phyloP scores from a whole-genome alignment of 2,329 filamentous ascomycete genomes.

The Aspergillus novofumigatus region DNA sequence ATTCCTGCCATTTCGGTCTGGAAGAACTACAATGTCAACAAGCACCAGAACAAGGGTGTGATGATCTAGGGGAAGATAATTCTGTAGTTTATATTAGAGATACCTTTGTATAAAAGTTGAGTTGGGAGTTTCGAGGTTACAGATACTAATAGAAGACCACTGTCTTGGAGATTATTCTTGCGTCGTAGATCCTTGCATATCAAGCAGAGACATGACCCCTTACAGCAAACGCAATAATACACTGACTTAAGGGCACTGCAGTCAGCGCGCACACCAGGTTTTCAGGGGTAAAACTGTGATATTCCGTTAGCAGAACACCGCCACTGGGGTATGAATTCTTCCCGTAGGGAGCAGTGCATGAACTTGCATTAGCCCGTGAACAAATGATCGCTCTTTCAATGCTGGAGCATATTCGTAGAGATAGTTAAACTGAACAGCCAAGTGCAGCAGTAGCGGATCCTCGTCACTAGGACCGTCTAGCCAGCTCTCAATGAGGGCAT shows the following conservation, averaged over 20 bases:
- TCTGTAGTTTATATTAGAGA: neutral
- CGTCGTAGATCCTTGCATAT: too few relatives aligned
- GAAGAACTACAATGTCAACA: conserved; percentile 38
- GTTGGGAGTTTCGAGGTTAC: neutral
- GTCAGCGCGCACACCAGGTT: too few relatives aligned
- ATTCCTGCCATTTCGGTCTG: conserved; percentile 34
- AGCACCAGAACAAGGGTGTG: conserved; percentile 38
- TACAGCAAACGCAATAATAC: too few relatives aligned
- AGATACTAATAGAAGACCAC: neutral
- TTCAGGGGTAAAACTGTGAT: too few relatives aligned
- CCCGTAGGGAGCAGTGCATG: too few relatives aligned
- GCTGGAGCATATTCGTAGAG: conserved; percentile 14
- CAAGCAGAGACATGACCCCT: too few relatives aligned
- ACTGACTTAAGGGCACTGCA: too few relatives aligned
- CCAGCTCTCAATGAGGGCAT: conserved; percentile 17
- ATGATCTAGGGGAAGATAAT: conserved; percentile 14
- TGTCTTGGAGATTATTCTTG: too few relatives aligned
- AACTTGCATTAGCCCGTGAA: too few relatives aligned
- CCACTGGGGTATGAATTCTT: too few relatives aligned
- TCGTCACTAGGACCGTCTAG: conserved; percentile 7
- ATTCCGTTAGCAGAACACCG: too few relatives aligned
- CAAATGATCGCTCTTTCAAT: conserved; percentile 14
- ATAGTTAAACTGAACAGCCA: conserved; percentile 11
- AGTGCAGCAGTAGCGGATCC: conserved; percentile 2
- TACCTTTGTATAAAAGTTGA: neutral